These are phyloP conservation scores for Dissophora globulifera DNA, from an alignment of 192 early-diverging fungal species.

Conservation along the genomic window DNA sequence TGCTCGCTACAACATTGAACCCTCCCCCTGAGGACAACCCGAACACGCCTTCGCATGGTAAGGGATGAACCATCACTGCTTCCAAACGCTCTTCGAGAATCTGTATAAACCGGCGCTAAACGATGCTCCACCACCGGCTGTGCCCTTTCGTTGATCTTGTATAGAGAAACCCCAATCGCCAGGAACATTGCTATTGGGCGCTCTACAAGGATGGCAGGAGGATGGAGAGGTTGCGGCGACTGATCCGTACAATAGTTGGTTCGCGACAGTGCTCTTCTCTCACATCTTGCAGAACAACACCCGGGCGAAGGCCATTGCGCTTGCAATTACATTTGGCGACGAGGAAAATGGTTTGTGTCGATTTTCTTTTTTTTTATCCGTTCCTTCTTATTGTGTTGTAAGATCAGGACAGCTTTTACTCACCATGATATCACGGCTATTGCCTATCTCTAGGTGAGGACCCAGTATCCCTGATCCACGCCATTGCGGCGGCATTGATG, in stretches of 20 bases:
- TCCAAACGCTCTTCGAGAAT: too few relatives aligned
- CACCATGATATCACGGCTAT: too few relatives aligned
- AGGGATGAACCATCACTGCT: not conserved
- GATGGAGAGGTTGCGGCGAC: conserved; percentile 46
- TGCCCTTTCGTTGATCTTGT: not conserved
- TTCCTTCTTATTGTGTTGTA: not conserved
- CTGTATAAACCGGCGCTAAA: too few relatives aligned
- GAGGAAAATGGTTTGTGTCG: conserved; percentile 67
- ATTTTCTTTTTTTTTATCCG: not conserved
- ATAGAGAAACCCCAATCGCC: conserved; percentile 81
- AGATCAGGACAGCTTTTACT: not conserved
- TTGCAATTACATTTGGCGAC: conserved; percentile 80
- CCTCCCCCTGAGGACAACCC: conserved; percentile 80
- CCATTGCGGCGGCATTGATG: conserved; percentile 80
- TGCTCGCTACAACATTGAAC: conserved; percentile 86
- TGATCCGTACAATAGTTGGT: conserved; percentile 92
- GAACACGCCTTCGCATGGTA: conserved; percentile 64
- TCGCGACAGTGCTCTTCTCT: conserved; percentile 84
- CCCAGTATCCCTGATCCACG: conserved; percentile 87
- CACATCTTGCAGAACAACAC: conserved; percentile 81
- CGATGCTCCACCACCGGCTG: too few relatives aligned
- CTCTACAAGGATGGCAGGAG: conserved; percentile 81
- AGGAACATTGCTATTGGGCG: conserved; percentile 87
- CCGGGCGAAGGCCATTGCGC: conserved; percentile 80
- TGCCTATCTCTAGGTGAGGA: conserved; percentile 82